Evolutionary conservation across 2,329 filamentous ascomycete genomes (phyloP), one percentile per base, ranked within the genome.

Genomic region (Sclerotinia nivalis): DNA sequence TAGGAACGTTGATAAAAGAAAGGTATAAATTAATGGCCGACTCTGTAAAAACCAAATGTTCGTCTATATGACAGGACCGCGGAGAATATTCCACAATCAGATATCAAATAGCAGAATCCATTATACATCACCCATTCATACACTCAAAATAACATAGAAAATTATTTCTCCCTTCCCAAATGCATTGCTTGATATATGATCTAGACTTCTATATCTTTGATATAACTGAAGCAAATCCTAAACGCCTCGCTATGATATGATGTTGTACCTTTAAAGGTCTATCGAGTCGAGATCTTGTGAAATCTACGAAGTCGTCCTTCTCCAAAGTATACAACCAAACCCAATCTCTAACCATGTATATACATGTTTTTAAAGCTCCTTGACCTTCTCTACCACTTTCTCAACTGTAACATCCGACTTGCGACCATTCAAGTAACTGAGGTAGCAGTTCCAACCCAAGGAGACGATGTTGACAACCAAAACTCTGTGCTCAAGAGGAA

Each of bases 381-480:
- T 69, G 43, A 66, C 68, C 52, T 69, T 66, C 50, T 58, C 58
- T 28, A 52, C 37, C 9, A 65, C 60, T 28, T 52, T 70, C 18
- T 47, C 70, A 18, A 68, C 59, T 31, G 55, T 58, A n/a, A 40
- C 49, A 18, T 66, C 68, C 15, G 67, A 58, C 6, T 37, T 64
- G 8, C 70, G 65, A 37, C 71, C 71, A 47, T 80, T 80, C 49
- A 80, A 71, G 67, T 74, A 79, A 71, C 80, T 81, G 47, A 81
- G 71, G 62, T 81, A 81, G 66, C 80, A 81, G 72, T 81, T 81
- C 80, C 80, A 81, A 47, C 88, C 89, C 74, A 92, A 81, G 71
- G 86, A 88, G 50, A 92, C 83, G 56, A 91, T 80, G 77, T 93
- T 93, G 50, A 92, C 90, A 18, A 92, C 83, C 74, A 92, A 77